Base-by-base conservation (phyloP, 164 flowering plant genomes). In the Vitis amurensis region DNA sequence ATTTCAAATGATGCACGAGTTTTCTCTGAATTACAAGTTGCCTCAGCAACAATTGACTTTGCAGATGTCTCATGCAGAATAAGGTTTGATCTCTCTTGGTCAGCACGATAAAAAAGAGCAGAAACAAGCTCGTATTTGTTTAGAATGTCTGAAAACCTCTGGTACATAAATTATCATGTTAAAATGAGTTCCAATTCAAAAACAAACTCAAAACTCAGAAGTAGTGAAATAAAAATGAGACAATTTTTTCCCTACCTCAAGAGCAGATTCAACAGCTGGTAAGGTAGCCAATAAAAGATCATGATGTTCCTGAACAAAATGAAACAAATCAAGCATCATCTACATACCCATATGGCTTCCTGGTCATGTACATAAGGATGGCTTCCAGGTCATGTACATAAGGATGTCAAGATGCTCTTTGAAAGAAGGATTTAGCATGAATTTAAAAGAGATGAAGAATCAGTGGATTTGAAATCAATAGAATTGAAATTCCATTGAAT, bases 11-110 rank as follows among this genome's bases (percentile, higher is more conserved):
- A 74, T 47, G 91, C 86, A 66, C 82, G 93, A 8, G 68, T 71
- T 79, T 87, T 90, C 79, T 92, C 98, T 23, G 85, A 83, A 63
- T 80, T 86, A 74, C 64, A 56, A 66, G 94, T 88, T 71, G 92
- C 94, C 84, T 91, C 98, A 72, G 92, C 87, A 74, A 88, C 93
- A 69, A 82, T 70, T 59, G 93, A 88, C 77, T 91, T 94, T 50
- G 92, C 92, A 71, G 99, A 87, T 66, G 92, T 78, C 81, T 94
- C 98, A 61, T 73, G 91, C 66, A 82, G 57, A 75, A 85, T 72
- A 73, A 89, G 91, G 74, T 81, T 89, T 63, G 96, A 88, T 64
- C 91, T 82, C 78, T 94, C 97, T 77, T 92, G 89, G 72, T 95
- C 99, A 64, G 89, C 94, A 71, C 74, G 91, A 80, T 79, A 83